Conservation (phyloP, 2,329 filamentous ascomycete species). For the Pyrenophora seminiperda region DNA sequence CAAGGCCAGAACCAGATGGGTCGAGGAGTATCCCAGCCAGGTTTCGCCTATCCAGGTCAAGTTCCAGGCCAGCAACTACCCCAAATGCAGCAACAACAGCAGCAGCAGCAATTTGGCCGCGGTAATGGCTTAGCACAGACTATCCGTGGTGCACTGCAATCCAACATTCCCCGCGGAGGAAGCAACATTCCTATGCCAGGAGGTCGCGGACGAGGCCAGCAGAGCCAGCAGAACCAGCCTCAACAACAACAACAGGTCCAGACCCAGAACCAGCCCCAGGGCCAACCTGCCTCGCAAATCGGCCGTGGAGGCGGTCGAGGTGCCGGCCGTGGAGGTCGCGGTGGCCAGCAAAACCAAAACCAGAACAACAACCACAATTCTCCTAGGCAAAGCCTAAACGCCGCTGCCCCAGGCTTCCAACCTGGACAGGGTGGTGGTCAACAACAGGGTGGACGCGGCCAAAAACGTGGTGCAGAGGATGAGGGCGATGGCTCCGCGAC, state of each 20-base stretch:
- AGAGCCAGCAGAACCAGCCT: slow-evolving; percentile 20
- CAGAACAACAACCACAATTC: slow-evolving; percentile 27
- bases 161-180: slow-evolving; percentile 40
- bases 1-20: slow-evolving; percentile 20
- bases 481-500: slow-evolving; percentile 32
- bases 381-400: slow-evolving; percentile 39
- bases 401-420: slow-evolving; percentile 43
- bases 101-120: slow-evolving; percentile 24
- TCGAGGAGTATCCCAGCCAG: slow-evolving; percentile 33
- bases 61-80: slow-evolving; percentile 16
- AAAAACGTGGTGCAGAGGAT: slow-evolving; percentile 44
- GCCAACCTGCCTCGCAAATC: slow-evolving; percentile 26
- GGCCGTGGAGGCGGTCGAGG: slow-evolving; percentile 39
- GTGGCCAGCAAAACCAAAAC: slow-evolving; percentile 15
- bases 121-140: slow-evolving; percentile 25
- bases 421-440: slow-evolving; percentile 27
- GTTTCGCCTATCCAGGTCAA: slow-evolving; percentile 23
- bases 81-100: slow-evolving; percentile 26
- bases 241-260: slow-evolving; percentile 18
- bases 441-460: slow-evolving; percentile 29
- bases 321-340: slow-evolving; percentile 26
- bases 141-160: slow-evolving; percentile 36
- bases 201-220: slow-evolving; percentile 29
- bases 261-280: slow-evolving; percentile 12
- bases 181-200: slow-evolving; percentile 42